Percentiles rank a stretch among this genome's conserved stretches.
Conservation (phyloP, 495 filamentous ascomycete species). For the Tetracladium setigerum region DNA sequence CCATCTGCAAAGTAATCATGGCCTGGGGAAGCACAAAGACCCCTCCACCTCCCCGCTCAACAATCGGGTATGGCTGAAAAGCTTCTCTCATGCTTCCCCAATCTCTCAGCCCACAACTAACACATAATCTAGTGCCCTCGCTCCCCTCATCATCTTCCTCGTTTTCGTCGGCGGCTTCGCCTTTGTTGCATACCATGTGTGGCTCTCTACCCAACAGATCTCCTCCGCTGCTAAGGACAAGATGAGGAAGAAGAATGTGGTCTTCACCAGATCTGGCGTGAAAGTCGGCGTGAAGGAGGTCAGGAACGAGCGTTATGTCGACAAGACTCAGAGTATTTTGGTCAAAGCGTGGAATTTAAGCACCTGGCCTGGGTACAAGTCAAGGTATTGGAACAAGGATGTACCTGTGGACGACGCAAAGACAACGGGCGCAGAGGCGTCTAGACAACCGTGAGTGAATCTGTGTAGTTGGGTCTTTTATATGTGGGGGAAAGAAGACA, state of each 20-base stretch:
- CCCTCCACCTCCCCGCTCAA: conserved; percentile 19
- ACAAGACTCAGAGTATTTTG: conserved; percentile 72
- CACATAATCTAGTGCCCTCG: conserved; percentile 38
- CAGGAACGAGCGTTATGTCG: conserved; percentile 69
- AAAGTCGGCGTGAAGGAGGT: conserved; percentile 74
- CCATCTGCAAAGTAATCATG: conserved; percentile 22
- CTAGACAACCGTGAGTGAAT: conserved; percentile 29
- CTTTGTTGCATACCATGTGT: conserved; percentile 67
- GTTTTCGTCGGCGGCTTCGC: conserved; percentile 51
- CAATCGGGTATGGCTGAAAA: conserved; percentile 11
- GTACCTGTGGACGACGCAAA: conserved; percentile 17
- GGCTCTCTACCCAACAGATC: conserved; percentile 61
- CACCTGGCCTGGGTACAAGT: conserved; percentile 46
- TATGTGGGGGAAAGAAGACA: not conserved
- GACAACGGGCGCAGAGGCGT: conserved; percentile 22
- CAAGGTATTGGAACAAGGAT: conserved; percentile 35
- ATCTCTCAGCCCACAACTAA: not conserved
- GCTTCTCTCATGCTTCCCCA: not conserved
- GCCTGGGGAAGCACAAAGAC: conserved; percentile 20
- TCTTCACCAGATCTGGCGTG: conserved; percentile 77
- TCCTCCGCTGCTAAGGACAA: conserved; percentile 58
- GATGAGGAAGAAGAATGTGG: conserved; percentile 76
- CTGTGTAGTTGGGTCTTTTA: not conserved
- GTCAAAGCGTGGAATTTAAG: conserved; percentile 75
- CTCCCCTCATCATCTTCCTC: conserved; percentile 71